Percentiles rank a stretch among this genome's conserved stretches.
These are phyloP conservation scores for Pluteus cervinus DNA, from an alignment of 768 basidiomycete genomes.

Conservation along the genomic window DNA sequence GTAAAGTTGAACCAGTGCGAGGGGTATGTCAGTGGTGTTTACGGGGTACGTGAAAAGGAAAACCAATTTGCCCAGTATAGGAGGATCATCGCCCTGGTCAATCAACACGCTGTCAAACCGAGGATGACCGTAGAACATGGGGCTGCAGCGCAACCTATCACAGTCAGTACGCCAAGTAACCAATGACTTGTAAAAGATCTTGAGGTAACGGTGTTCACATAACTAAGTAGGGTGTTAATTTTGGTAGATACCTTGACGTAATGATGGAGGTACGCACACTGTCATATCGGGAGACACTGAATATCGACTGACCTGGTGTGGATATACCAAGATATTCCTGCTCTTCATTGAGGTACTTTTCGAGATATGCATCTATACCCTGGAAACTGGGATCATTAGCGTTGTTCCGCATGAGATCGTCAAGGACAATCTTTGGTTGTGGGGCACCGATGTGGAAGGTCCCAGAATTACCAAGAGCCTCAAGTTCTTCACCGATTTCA, in stretches of 20 bases:
- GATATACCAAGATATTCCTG: too few species aligned
- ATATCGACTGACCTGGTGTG: too few species aligned
- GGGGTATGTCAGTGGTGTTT: neutral
- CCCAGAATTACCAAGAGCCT: too few species aligned
- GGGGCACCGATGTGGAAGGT: too few species aligned
- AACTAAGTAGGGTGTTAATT: slow-evolving; percentile 9
- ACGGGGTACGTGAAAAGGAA: slow-evolving; percentile 13
- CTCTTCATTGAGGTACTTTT: too few species aligned
- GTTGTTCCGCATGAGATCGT: too few species aligned
- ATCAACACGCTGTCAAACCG: slow-evolving; percentile 22
- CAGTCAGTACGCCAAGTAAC: slow-evolving; percentile 16
- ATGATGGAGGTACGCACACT: slow-evolving; percentile 5
- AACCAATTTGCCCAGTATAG: slow-evolving; percentile 14
- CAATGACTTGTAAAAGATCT: slow-evolving; percentile 16
- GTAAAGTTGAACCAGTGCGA: too few species aligned
- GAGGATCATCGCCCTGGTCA: slow-evolving; percentile 8
- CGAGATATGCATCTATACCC: too few species aligned
- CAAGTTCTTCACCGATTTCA: too few species aligned
- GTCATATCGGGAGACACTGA: slow-evolving; percentile 8
- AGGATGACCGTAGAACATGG: slow-evolving; percentile 13
- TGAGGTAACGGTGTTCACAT: slow-evolving; percentile 15
- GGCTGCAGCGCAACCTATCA: slow-evolving; percentile 21
- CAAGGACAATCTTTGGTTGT: too few species aligned
- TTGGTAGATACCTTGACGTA: slow-evolving; percentile 4
- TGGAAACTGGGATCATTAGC: too few species aligned